These are phyloP conservation scores for Crucibulum parvulum DNA, from an alignment of 1,284 basidiomycete species.

Conservation along the genomic window DNA sequence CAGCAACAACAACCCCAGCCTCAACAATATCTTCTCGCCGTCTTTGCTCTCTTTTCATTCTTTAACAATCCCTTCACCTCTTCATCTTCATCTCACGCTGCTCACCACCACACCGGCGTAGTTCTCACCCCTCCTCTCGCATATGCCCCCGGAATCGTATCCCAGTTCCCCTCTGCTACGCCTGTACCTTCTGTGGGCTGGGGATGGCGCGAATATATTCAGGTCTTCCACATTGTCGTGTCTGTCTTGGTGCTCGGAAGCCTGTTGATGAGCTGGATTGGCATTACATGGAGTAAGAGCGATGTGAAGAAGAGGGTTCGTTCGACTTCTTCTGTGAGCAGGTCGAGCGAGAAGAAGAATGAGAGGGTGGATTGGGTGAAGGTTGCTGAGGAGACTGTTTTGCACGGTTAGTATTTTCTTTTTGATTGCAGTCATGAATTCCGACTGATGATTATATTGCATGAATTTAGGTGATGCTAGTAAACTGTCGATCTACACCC, in stretches of 20 bases:
- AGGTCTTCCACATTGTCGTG: slow-evolving; percentile 65
- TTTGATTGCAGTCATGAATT: slow-evolving; percentile 4
- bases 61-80: slow-evolving; percentile 73
- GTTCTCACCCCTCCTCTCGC: slow-evolving; percentile 41
- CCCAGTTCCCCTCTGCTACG: slow-evolving; percentile 24
- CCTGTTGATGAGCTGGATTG: slow-evolving; percentile 45
- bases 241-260: slow-evolving; percentile 68
- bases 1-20: slow-evolving; percentile 23
- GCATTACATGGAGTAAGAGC: slow-evolving; percentile 17
- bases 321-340: not conserved
- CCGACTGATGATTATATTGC: slow-evolving; percentile 7
- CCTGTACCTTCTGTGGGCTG: slow-evolving; percentile 31
- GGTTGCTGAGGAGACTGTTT: slow-evolving; percentile 31
- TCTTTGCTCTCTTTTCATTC: slow-evolving; percentile 78
- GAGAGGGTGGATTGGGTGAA: slow-evolving; percentile 26
- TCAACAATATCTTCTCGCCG: slow-evolving; percentile 76
- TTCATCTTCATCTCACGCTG: slow-evolving; percentile 40
- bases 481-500: slow-evolving; percentile 44
- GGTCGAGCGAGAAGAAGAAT: slow-evolving; percentile 8
- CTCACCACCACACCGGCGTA: slow-evolving; percentile 32
- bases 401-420: slow-evolving; percentile 22
- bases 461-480: slow-evolving; percentile 25
- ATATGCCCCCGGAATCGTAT: slow-evolving; percentile 34
- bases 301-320: slow-evolving; percentile 5
- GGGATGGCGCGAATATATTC: slow-evolving; percentile 57